Evolutionary conservation across 768 basidiomycete species (phyloP).

Genomic region (Macrocybe gigantea): DNA sequence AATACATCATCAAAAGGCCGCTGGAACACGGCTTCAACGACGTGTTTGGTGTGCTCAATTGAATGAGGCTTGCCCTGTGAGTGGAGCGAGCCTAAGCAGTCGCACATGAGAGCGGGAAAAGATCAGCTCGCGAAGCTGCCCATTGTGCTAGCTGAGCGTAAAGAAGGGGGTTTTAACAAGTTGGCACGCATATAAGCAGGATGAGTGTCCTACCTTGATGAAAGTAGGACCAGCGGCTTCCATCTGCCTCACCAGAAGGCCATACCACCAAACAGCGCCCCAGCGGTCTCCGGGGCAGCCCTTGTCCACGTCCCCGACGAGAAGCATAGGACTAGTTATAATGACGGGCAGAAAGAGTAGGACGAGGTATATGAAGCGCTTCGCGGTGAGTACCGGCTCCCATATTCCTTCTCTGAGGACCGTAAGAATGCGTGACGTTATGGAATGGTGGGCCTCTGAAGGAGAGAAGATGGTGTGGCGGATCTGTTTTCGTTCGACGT

Average conservation of each 20-base stretch:
- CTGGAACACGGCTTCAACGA: conserved; percentile 82
- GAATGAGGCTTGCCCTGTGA: conserved; percentile 83
- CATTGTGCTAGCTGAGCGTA: conserved; percentile 83
- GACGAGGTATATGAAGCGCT: conserved; percentile 79
- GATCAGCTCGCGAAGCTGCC: conserved; percentile 92
- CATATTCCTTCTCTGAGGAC: conserved; percentile 58
- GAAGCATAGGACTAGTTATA: conserved; percentile 75
- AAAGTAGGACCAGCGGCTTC: conserved; percentile 94
- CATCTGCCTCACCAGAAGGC: conserved; percentile 84
- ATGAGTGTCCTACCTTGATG: conserved; percentile 68
- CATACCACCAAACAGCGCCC: conserved; percentile 98
- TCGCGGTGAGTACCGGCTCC: conserved; percentile 82
- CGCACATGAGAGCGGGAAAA: conserved; percentile 85
- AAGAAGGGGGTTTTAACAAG: conserved; percentile 9
- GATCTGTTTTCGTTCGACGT: conserved; percentile 7
- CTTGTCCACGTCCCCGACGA: conserved; percentile 53
- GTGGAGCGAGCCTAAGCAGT: conserved; percentile 79
- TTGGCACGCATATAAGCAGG: not conserved
- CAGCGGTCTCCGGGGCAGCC: conserved; percentile 69
- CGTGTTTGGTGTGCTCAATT: conserved; percentile 68
- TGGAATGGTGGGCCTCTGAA: conserved; percentile 49
- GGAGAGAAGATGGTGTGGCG: conserved; percentile 56
- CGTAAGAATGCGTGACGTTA: conserved; percentile 35
- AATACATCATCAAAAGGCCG: conserved; percentile 85
- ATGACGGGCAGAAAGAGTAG: conserved; percentile 86